A percentile compares a stretch with the other conserved stretches of the same genome.
Conservation (phyloP, 2,329 filamentous ascomycete genomes). For the Botrytis porri region DNA sequence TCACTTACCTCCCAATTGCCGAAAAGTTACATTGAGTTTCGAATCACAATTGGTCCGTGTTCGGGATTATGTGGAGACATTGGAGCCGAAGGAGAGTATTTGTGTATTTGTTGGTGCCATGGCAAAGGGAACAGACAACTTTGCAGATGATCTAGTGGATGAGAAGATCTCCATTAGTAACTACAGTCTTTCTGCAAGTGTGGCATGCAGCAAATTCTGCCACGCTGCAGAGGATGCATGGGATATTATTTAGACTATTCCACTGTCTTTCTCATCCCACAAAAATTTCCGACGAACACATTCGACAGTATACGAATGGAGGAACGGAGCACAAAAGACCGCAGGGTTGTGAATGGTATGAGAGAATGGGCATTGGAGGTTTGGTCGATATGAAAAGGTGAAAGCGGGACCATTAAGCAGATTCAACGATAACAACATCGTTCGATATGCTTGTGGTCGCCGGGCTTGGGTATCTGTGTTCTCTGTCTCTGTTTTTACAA, state of each 20-base stretch:
- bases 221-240: constrained; percentile 96
- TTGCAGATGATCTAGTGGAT: constrained; percentile 90
- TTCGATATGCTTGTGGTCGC: constrained; percentile 46
- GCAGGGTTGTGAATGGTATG: constrained; percentile 6
- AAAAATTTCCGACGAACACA: background rate
- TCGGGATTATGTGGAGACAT: constrained; percentile 79
- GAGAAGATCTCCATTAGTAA: constrained; percentile 99
- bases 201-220: constrained; percentile 99
- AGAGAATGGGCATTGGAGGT: constrained; percentile 24
- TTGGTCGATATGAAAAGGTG: constrained; percentile 38
- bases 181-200: constrained; percentile 93
- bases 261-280: constrained; percentile 20
- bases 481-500: constrained; percentile 79
- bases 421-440: constrained; percentile 72
- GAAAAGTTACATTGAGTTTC: constrained; percentile 95
- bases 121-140: constrained; percentile 95
- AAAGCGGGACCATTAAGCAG: constrained; percentile 40
- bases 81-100: constrained; percentile 83
- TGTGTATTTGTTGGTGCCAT: constrained; percentile 98
- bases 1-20: constrained; percentile 92
- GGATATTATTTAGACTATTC: constrained; percentile 71
- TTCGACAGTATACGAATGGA: constrained; percentile 10
- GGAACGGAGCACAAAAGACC: background rate
- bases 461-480: constrained; percentile 62
- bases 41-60: constrained; percentile 85